Percentiles rank a stretch among this genome's conserved stretches.
These are phyloP conservation scores for Periconia macrospinosa DNA, from an alignment of 2,329 filamentous ascomycete species.

Conservation along the genomic window DNA sequence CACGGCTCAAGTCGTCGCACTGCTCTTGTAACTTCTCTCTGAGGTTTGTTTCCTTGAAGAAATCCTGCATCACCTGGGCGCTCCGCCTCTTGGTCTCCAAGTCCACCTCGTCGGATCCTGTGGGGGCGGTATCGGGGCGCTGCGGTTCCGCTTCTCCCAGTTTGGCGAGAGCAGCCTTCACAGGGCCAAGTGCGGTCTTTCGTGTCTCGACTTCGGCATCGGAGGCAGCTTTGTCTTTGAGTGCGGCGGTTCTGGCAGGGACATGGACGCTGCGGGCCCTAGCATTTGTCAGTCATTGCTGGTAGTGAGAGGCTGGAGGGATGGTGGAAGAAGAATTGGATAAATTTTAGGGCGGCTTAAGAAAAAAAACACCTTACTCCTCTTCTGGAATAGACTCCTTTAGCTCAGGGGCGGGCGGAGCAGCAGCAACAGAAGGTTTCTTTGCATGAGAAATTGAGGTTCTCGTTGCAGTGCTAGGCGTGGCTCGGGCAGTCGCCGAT, in stretches of 20 bases:
- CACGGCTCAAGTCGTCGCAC: constrained; percentile 33
- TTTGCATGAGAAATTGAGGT: constrained; percentile 29
- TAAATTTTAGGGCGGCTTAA: neutral
- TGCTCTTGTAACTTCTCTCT: constrained; percentile 41
- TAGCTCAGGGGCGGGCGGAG: constrained; percentile 8
- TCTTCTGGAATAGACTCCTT: constrained; percentile 15
- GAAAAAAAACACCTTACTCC: constrained; percentile 14
- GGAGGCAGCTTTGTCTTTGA: constrained; percentile 39
- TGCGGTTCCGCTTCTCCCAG: constrained; percentile 28
- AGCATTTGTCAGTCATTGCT: neutral
- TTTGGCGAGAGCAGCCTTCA: constrained; percentile 34
- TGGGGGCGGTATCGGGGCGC: constrained; percentile 38
- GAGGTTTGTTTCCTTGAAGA: constrained; percentile 42
- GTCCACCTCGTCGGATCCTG: constrained; percentile 30
- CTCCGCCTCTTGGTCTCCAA: constrained; percentile 35
- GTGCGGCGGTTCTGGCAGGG: constrained; percentile 21
- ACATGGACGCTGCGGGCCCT: constrained; percentile 26
- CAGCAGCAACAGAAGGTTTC: constrained; percentile 29
- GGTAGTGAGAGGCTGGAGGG: neutral
- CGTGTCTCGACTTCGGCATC: constrained; percentile 38
- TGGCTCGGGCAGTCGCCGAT: constrained; percentile 19
- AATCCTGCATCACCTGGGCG: constrained; percentile 42
- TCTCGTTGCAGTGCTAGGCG: constrained; percentile 22
- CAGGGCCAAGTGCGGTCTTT: constrained; percentile 27
- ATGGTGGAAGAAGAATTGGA: neutral